phyloP scores from a whole-genome alignment of 2,329 filamentous ascomycete species.

The Diplocarpon mali region DNA sequence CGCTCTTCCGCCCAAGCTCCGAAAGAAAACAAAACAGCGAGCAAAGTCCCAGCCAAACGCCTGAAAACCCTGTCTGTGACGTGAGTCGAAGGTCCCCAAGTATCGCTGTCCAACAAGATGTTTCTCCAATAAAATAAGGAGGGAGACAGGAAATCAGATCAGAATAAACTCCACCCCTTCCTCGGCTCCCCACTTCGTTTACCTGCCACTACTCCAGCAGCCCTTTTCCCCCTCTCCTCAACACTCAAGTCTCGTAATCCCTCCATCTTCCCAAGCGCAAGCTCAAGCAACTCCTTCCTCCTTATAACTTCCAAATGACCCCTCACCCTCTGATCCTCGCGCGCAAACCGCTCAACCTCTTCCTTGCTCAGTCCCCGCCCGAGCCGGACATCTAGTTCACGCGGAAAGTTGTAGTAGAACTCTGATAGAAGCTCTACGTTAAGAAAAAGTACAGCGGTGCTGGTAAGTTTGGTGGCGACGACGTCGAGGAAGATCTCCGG shows the following conservation, averaged over 20 bases:
- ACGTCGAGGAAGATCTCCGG: slow-evolving; percentile 97
- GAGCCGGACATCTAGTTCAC: slow-evolving; percentile 78
- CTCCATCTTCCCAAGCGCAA: slow-evolving; percentile 94
- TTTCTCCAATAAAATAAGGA: too few species aligned
- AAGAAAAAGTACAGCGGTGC: slow-evolving; percentile 90
- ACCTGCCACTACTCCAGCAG: slow-evolving; percentile 13
- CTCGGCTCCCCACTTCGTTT: slow-evolving; percentile 11
- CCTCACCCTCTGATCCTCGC: slow-evolving; percentile 83
- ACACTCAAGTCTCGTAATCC: slow-evolving; percentile 75
- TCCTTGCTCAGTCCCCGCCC: slow-evolving; percentile 67
- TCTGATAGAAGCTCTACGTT: slow-evolving; percentile 95
- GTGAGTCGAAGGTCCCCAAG: too few species aligned
- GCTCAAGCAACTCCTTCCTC: slow-evolving; percentile 83
- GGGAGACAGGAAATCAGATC: too few species aligned
- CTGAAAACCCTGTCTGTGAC: too few species aligned
- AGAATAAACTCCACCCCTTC: slow-evolving; percentile 21
- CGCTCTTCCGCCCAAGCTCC: too few species aligned
- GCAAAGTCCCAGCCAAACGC: too few species aligned
- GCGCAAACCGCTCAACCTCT: slow-evolving; percentile 81
- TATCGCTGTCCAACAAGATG: too few species aligned
- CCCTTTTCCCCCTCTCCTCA: slow-evolving; percentile 40
- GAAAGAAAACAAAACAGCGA: too few species aligned
- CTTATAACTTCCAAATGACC: slow-evolving; percentile 85
- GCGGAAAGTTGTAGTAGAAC: slow-evolving; percentile 95
- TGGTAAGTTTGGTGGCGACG: slow-evolving; percentile 86